Evolutionary conservation across 2,329 filamentous ascomycete genomes (phyloP).

Genomic region (Sporothrix inflata): DNA sequence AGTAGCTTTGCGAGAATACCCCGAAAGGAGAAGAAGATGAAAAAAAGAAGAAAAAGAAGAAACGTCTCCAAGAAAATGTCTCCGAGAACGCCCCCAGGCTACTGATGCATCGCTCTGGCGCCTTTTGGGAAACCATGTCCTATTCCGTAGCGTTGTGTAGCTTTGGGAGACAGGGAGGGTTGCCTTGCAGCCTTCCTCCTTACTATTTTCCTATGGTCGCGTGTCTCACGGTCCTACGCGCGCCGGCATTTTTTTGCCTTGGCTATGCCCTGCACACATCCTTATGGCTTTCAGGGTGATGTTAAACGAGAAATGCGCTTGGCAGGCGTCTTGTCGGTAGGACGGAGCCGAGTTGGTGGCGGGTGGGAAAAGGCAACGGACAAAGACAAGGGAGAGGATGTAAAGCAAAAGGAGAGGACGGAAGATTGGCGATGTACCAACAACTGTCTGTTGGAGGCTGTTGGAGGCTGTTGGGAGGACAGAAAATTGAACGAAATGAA

Average conservation of each 20-base stretch:
- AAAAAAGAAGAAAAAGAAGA: neutral
- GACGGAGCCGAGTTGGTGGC: neutral
- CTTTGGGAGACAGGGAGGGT: neutral
- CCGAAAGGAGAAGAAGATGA: neutral
- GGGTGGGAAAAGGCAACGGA: neutral
- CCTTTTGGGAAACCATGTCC: too few relatives aligned
- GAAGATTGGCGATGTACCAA: constrained; percentile 10
- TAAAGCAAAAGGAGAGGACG: neutral
- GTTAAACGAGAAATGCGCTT: constrained; percentile 3
- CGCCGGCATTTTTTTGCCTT: neutral
- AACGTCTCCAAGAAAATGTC: neutral
- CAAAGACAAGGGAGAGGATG: neutral
- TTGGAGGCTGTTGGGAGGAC: neutral
- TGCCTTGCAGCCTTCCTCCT: neutral
- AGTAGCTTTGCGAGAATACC: neutral
- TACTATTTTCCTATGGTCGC: neutral
- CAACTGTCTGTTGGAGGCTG: neutral
- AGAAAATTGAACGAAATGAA: neutral
- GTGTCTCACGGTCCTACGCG: neutral
- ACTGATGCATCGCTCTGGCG: neutral
- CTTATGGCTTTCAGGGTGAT: neutral
- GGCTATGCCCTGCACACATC: neutral
- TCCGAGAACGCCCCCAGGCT: neutral
- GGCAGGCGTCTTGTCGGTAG: neutral
- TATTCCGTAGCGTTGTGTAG: neutral